These are phyloP conservation scores for Neocucurbitaria cava DNA, from an alignment of 2,329 filamentous ascomycete genomes.

Conservation along the genomic window DNA sequence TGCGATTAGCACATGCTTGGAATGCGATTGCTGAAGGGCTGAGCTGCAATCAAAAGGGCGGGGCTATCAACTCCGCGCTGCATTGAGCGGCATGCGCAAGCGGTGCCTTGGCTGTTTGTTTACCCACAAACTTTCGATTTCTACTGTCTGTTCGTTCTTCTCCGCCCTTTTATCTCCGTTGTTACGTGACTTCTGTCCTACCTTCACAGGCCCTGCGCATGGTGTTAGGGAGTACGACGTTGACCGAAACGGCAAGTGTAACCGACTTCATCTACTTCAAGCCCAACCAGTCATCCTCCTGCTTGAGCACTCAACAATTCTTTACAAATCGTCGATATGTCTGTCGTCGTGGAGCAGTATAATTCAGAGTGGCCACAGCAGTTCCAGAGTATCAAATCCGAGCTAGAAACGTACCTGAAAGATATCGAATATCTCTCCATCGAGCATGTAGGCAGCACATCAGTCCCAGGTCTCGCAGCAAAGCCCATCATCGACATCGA, in stretches of 20 bases:
- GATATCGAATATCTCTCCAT: slow-evolving; percentile 29
- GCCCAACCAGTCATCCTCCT: background rate
- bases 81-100: background rate
- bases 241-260: slow-evolving; percentile 8
- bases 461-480: slow-evolving; percentile 43
- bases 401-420: slow-evolving; percentile 22
- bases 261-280: slow-evolving; percentile 8
- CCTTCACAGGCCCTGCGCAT: slow-evolving; percentile 6
- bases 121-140: slow-evolving; percentile 4
- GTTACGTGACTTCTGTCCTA: slow-evolving; percentile 2
- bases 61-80: background rate
- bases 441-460: slow-evolving; percentile 50
- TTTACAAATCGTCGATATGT: slow-evolving; percentile 18
- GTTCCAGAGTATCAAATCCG: slow-evolving; percentile 28
- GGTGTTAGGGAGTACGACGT: slow-evolving; percentile 1
- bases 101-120: slow-evolving; percentile 7
- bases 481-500: slow-evolving; percentile 50
- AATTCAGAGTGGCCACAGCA: slow-evolving; percentile 37
- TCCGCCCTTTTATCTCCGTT: background rate
- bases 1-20: slow-evolving; percentile 17
- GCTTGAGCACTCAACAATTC: background rate
- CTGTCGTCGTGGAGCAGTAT: slow-evolving; percentile 35
- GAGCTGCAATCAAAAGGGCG: slow-evolving; percentile 17
- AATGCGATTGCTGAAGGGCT: slow-evolving; percentile 11
- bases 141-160: background rate